A percentile compares a stretch with the other conserved stretches of the same genome.
Conservation (phyloP, 2,329 filamentous ascomycete species). For the Microsporum ferrugineum region DNA sequence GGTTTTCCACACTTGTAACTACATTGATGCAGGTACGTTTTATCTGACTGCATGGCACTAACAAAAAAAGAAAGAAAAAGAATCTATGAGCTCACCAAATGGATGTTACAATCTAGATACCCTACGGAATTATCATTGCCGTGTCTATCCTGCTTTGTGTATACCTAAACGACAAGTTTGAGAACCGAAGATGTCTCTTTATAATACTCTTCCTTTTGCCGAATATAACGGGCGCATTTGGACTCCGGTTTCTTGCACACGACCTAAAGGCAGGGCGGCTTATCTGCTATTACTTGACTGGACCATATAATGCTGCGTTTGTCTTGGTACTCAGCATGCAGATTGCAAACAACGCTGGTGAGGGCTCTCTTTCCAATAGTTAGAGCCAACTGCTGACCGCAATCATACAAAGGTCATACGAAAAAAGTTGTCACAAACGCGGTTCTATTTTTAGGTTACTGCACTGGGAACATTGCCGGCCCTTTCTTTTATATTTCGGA, state of each 20-base stretch:
- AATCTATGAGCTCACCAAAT: not conserved
- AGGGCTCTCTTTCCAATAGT: not conserved
- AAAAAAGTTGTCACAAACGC: slow-evolving; percentile 56
- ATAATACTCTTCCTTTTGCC: slow-evolving; percentile 47
- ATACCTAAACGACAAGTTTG: slow-evolving; percentile 38
- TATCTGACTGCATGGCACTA: not conserved
- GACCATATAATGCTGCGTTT: slow-evolving; percentile 45
- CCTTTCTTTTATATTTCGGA: slow-evolving; percentile 51
- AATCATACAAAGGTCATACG: slow-evolving; percentile 39
- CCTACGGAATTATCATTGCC: slow-evolving; percentile 40
- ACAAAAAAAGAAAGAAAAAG: not conserved
- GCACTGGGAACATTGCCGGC: slow-evolving; percentile 49
- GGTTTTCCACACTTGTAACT: slow-evolving; percentile 44
- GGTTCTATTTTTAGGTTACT: slow-evolving; percentile 49
- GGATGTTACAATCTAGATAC: slow-evolving; percentile 25
- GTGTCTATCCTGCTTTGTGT: slow-evolving; percentile 41
- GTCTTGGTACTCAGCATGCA: slow-evolving; percentile 40
- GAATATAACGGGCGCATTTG: slow-evolving; percentile 48
- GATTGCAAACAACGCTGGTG: slow-evolving; percentile 35
- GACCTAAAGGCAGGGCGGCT: slow-evolving; percentile 43
- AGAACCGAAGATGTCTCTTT: slow-evolving; percentile 42
- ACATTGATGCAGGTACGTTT: slow-evolving; percentile 39
- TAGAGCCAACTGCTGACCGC: not conserved
- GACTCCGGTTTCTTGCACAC: slow-evolving; percentile 43
- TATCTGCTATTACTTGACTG: slow-evolving; percentile 42